Evolutionary conservation across 2,329 filamentous ascomycete species (phyloP), one percentile per base, ranked within the genome.

Genomic region (Periconia macrospinosa): DNA sequence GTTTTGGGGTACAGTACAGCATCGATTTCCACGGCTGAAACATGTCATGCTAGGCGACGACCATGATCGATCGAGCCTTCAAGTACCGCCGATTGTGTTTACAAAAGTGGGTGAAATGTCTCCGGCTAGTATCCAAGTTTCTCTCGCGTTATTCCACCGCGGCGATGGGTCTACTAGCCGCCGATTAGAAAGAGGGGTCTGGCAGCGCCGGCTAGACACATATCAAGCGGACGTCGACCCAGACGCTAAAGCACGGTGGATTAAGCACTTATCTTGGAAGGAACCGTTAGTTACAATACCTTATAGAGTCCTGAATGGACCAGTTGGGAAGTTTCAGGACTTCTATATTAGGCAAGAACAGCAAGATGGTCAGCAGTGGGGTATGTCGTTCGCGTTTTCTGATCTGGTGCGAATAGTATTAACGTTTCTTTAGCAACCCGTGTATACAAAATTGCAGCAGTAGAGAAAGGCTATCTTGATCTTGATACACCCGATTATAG

Each of bases 111-210:
- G 41, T 15, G 44, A 57, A 20, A 30, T 48, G 46, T 52, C 45
- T 49, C 55, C 55, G 18, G 43, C 30, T 30, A n/a, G 30, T n/a
- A 51, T 57, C 27, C 35, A 45, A n/a, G 41, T 57, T 23, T 51
- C 40, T 20, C 23, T 50, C 41, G 46, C 44, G 19, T 43, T 47
- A 1, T 23, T 47, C 13, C 45, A 47, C 6, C 1, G 43, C 6
- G 10, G 23, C 20, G 45, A 44, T 44, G 42, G 42, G 42, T n/a
- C n/a, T n/a, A n/a, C n/a, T n/a, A 27, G 49, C 27, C 42, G 37
- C 40, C 49, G 44, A 35, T n/a, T 35, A 40, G 41, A 49, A 40
- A 54, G 52, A 19, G 33, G 37, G 23, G 30, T 54, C 9, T 55
- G 55, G 55, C 52, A 44, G 47, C n/a, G n/a, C n/a, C n/a, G n/a